Evolutionary conservation across 1,139 yeast genomes (phyloP).

Genomic region (Pichia sp.): DNA sequence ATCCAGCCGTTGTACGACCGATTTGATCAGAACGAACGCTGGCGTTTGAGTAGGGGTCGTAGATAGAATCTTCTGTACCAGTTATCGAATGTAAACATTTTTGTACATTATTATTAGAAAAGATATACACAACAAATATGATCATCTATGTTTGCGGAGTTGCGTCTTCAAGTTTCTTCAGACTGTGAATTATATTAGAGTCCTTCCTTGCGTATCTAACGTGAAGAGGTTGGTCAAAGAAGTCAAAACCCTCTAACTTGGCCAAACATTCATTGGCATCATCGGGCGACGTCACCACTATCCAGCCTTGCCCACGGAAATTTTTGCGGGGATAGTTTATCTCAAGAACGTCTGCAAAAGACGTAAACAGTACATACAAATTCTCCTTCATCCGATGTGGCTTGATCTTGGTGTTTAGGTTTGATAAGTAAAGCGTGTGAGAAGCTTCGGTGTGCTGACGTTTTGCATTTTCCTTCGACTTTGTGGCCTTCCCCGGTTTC

Average conservation of each 20-base stretch:
- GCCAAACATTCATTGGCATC: slow-evolving; percentile 52
- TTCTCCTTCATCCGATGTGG: slow-evolving; percentile 45
- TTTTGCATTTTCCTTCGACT: slow-evolving; percentile 6
- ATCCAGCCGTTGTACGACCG: slow-evolving; percentile 49
- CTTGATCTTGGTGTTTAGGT: slow-evolving; percentile 60
- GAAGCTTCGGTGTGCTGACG: slow-evolving; percentile 12
- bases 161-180: not conserved
- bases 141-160: not conserved
- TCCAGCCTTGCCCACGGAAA: slow-evolving; percentile 76
- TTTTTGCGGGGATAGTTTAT: slow-evolving; percentile 45
- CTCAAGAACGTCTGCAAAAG: slow-evolving; percentile 65
- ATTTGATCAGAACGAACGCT: slow-evolving; percentile 37
- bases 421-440: slow-evolving; percentile 53
- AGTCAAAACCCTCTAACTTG: slow-evolving; percentile 42
- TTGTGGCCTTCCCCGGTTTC: not conserved
- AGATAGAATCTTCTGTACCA: slow-evolving; percentile 14
- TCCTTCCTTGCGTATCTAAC: slow-evolving; percentile 36
- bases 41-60: slow-evolving; percentile 34
- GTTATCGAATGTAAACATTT: not conserved
- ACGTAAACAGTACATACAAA: slow-evolving; percentile 58
- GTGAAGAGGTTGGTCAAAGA: slow-evolving; percentile 55
- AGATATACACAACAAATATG: not conserved
- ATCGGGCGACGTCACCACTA: slow-evolving; percentile 47
- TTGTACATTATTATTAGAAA: slow-evolving; percentile 1
- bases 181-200: slow-evolving; percentile 4